These are phyloP conservation scores for Fragaria ananassa DNA, from an alignment of 306 rosid species.

Conservation along the genomic window DNA sequence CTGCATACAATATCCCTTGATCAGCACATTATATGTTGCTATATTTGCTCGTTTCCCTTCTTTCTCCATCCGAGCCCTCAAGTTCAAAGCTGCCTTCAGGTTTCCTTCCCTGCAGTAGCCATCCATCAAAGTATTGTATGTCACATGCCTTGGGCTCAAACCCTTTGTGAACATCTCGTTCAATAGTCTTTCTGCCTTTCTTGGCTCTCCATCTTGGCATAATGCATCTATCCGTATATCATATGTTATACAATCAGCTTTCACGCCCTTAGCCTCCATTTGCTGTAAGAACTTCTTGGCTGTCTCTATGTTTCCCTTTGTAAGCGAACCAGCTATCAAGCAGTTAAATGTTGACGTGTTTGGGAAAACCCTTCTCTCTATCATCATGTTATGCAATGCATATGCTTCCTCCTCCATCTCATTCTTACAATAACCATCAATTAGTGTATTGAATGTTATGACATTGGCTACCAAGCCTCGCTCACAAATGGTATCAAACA, in stretches of 20 bases:
- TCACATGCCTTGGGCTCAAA: conserved; percentile 58
- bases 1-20: conserved; percentile 62
- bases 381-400: conserved; percentile 43
- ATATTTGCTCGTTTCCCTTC: conserved; percentile 68
- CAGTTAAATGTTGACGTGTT: conserved; percentile 64
- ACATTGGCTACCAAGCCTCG: conserved; percentile 59
- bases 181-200: conserved; percentile 56
- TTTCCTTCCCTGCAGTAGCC: conserved; percentile 70
- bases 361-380: conserved; percentile 47
- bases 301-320: conserved; percentile 41
- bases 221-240: conserved; percentile 58
- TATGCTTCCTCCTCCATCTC: conserved; percentile 70
- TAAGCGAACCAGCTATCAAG: conserved; percentile 58
- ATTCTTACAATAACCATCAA: conserved; percentile 72
- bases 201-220: conserved; percentile 48
- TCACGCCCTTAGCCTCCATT: conserved; percentile 55
- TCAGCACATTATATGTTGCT: conserved; percentile 70
- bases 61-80: conserved; percentile 71
- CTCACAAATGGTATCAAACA: conserved; percentile 46
- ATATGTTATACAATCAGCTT: conserved; percentile 57
- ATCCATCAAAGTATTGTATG: conserved; percentile 76
- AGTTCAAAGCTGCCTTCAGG: conserved; percentile 65
- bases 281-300: conserved; percentile 51
- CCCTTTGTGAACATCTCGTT: conserved; percentile 57
- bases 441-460: conserved; percentile 61